These are phyloP conservation scores for Trichoderma pleuroti DNA, from an alignment of 2,329 filamentous ascomycete species.

Conservation along the genomic window DNA sequence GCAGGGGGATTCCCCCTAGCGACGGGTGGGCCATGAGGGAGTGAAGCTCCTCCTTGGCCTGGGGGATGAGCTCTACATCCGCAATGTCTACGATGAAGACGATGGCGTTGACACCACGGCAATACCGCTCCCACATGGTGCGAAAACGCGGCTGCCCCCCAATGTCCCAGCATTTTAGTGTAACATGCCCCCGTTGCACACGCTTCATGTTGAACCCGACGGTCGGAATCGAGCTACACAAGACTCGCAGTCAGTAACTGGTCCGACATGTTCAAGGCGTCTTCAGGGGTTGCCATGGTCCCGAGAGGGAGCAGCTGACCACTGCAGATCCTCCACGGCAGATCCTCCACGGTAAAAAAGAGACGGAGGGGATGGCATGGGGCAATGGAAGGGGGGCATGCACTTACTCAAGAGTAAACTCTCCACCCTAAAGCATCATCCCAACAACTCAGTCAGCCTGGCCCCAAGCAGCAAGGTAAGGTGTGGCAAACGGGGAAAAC, in stretches of 20 bases:
- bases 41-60: constrained; percentile 90
- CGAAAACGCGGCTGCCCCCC: constrained; percentile 95
- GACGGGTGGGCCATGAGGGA: constrained; percentile 79
- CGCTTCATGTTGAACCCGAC: constrained; percentile 99
- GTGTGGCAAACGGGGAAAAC: constrained; percentile 35
- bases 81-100: constrained; percentile 98
- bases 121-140: constrained; percentile 99
- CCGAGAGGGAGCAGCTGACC: background rate
- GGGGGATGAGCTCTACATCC: constrained; percentile 73
- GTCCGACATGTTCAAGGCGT: background rate
- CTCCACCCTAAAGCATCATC: constrained; percentile 68
- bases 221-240: constrained; percentile 86
- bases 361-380: background rate
- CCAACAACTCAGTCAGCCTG: constrained; percentile 19
- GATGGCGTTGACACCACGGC: constrained; percentile 93
- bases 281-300: background rate
- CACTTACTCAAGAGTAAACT: constrained; percentile 96
- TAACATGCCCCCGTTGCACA: constrained; percentile 96
- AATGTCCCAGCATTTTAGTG: constrained; percentile 98
- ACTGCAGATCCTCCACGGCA: background rate
- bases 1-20: constrained; percentile 82
- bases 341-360: background rate
- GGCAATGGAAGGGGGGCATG: constrained; percentile 23
- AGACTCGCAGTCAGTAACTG: constrained; percentile 38
- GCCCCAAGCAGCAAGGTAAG: constrained; percentile 19